Percentiles rank a stretch among this genome's conserved stretches.
phyloP scores from a whole-genome alignment of 768 basidiomycete species.

The Boletus rubescentipes region DNA sequence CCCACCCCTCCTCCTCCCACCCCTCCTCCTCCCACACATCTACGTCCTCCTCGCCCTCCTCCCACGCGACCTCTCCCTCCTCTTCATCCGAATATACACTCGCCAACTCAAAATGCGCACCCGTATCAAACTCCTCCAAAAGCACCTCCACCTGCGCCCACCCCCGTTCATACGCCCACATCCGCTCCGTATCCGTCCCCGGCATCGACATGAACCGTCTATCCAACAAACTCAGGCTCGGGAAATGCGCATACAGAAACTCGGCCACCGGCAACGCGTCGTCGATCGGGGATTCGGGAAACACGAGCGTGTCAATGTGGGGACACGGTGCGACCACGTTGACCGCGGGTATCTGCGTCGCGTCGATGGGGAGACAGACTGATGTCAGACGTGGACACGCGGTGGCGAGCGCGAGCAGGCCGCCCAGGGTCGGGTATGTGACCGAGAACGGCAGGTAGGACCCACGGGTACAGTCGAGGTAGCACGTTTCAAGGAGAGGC shows the following conservation, averaged over 20 bases:
- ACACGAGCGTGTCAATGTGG: neutral
- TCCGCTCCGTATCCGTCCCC: neutral
- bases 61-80: too few species aligned
- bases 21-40: too few species aligned
- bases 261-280: constrained; percentile 9
- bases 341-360: constrained; percentile 7
- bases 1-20: too few species aligned
- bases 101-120: too few species aligned
- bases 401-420: constrained; percentile 5
- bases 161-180: neutral
- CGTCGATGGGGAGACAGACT: constrained; percentile 11
- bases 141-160: neutral
- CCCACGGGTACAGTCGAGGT: constrained; percentile 6
- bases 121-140: neutral
- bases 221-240: neutral
- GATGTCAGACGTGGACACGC: neutral
- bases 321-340: neutral
- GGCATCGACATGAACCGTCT: neutral
- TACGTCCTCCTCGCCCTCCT: too few species aligned
- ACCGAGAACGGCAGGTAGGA: constrained; percentile 1
- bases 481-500: constrained; percentile 4
- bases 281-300: constrained; percentile 14
- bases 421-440: constrained; percentile 9
- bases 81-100: too few species aligned
- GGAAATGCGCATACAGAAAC: constrained; percentile 9